A percentile compares a stretch with the other conserved stretches of the same genome.
Conservation (phyloP, 2,329 filamentous ascomycete genomes). For the Cladophialophora chaetospira region DNA sequence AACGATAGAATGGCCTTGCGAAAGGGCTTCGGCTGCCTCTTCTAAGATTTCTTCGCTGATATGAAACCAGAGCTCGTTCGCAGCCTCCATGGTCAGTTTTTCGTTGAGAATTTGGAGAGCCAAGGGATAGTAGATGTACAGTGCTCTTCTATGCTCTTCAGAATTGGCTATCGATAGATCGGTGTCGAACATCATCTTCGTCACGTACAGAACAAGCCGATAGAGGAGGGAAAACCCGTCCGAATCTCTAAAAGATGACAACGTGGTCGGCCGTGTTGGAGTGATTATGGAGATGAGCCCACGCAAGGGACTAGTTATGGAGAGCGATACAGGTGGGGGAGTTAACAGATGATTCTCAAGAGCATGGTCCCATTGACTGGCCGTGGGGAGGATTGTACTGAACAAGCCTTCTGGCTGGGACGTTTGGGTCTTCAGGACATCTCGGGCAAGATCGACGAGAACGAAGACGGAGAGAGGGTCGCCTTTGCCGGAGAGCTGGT, state of each 20-base stretch:
- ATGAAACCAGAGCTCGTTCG: constrained; percentile 56
- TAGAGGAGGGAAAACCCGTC: constrained; percentile 72
- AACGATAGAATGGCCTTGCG: constrained; percentile 53
- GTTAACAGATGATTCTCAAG: constrained; percentile 54
- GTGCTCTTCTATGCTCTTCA: constrained; percentile 38
- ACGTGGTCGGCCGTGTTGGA: constrained; percentile 33
- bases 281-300: constrained; percentile 69
- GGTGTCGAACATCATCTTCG: constrained; percentile 56
- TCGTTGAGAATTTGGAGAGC: constrained; percentile 61
- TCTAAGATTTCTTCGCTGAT: constrained; percentile 53
- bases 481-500: constrained; percentile 30
- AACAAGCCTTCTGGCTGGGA: not conserved
- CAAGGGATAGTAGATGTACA: constrained; percentile 56
- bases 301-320: constrained; percentile 71
- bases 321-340: constrained; percentile 63
- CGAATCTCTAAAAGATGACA: constrained; percentile 55
- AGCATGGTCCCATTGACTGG: constrained; percentile 65
- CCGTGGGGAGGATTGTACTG: constrained; percentile 56
- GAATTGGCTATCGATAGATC: constrained; percentile 39
- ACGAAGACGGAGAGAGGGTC: constrained; percentile 27
- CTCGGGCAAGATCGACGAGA: constrained; percentile 56
- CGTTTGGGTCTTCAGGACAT: constrained; percentile 45
- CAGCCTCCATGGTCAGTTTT: constrained; percentile 58
- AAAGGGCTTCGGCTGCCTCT: constrained; percentile 56
- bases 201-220: constrained; percentile 72